A percentile compares a stretch with the other conserved stretches of the same genome.
Conservation (phyloP, 208 protist genomes). For the Phytomonas sp. region DNA sequence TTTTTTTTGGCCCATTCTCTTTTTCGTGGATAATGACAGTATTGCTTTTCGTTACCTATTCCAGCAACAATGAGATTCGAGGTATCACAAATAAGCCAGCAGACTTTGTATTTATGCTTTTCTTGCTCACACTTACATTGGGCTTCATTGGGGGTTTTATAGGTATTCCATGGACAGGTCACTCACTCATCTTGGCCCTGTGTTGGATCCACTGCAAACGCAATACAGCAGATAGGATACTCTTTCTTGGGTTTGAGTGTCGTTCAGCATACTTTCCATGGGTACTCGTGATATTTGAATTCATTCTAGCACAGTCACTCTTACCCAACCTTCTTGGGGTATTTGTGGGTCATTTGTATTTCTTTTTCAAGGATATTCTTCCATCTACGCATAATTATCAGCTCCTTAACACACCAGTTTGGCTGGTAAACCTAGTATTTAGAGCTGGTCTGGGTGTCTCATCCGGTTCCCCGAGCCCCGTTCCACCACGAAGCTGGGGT, state of each 20-base stretch:
- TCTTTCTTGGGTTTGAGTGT: slow-evolving; percentile 76
- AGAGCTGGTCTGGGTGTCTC: slow-evolving; percentile 17
- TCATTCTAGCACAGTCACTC: slow-evolving; percentile 43
- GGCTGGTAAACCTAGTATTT: slow-evolving; percentile 17
- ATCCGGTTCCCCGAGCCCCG: slow-evolving; percentile 12
- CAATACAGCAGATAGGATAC: slow-evolving; percentile 43
- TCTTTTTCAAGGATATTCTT: slow-evolving; percentile 75
- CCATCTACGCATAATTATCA: slow-evolving; percentile 47
- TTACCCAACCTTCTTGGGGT: slow-evolving; percentile 65
- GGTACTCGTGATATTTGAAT: slow-evolving; percentile 59
- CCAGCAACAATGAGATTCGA: slow-evolving; percentile 65
- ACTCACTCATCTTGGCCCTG: slow-evolving; percentile 58
- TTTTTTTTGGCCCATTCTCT: slow-evolving; percentile 79
- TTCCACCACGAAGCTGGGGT: slow-evolving; percentile 19
- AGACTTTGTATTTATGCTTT: slow-evolving; percentile 76
- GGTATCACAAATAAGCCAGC: slow-evolving; percentile 66
- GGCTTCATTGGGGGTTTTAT: slow-evolving; percentile 27
- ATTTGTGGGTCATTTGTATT: slow-evolving; percentile 55
- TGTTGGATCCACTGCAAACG: slow-evolving; percentile 90
- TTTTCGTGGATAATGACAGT: slow-evolving; percentile 74
- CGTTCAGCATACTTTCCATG: slow-evolving; percentile 72
- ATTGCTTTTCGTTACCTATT: slow-evolving; percentile 70
- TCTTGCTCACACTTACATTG: slow-evolving; percentile 31
- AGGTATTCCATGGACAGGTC: slow-evolving; percentile 40
- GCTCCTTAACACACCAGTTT: slow-evolving; percentile 44